These are phyloP conservation scores for Debaryomyces psychrophilus DNA, from an alignment of 1,139 yeast species.

Conservation along the genomic window DNA sequence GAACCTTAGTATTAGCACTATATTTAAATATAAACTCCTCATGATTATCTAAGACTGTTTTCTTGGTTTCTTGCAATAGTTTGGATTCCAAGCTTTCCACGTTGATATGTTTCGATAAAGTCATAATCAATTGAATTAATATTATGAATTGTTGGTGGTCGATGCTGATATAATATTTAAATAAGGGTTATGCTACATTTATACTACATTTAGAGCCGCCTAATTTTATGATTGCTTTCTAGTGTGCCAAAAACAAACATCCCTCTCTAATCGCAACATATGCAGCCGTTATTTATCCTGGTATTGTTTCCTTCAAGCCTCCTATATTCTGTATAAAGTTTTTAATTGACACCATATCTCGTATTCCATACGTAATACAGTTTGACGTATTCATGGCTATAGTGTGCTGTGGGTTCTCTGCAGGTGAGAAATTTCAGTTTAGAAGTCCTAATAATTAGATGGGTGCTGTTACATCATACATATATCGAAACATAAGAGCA, in stretches of 20 bases:
- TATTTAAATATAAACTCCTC: slow-evolving; percentile 41
- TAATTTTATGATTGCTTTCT: neutral
- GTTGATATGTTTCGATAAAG: slow-evolving; percentile 42
- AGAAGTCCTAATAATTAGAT: too few relatives aligned
- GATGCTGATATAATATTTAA: too few relatives aligned
- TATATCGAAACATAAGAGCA: neutral
- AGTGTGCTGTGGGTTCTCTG: neutral
- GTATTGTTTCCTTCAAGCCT: too few relatives aligned
- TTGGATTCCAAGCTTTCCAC: slow-evolving; percentile 36
- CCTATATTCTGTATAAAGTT: too few relatives aligned
- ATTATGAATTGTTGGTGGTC: too few relatives aligned
- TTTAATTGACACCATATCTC: too few relatives aligned
- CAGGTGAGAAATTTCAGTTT: neutral
- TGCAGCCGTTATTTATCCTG: neutral
- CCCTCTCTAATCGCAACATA: neutral
- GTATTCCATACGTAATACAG: too few relatives aligned
- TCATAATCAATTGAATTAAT: slow-evolving; percentile 29
- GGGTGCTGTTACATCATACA: neutral
- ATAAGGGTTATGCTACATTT: neutral
- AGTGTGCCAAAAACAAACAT: neutral
- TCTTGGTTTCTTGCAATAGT: slow-evolving; percentile 32
- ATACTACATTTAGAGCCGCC: neutral
- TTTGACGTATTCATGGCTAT: too few relatives aligned
- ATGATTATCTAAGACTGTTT: slow-evolving; percentile 25
- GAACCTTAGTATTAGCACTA: slow-evolving; percentile 36